phyloP scores from a whole-genome alignment of 805 yeast species.

The Candida multigemmis region DNA sequence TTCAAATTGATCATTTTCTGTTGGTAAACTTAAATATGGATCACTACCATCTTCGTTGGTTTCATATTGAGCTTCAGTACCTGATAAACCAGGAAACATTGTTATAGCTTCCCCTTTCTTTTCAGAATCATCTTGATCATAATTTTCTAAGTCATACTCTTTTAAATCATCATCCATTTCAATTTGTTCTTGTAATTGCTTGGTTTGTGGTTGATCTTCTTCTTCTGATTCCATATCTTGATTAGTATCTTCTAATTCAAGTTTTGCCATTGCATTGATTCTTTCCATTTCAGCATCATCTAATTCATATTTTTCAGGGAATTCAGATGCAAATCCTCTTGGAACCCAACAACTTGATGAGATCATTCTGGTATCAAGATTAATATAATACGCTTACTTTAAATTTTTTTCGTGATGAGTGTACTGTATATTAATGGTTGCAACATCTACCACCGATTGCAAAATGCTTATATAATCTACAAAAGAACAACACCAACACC shows the following conservation, averaged over 20 bases:
- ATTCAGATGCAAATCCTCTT: conserved; percentile 88
- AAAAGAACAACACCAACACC: conserved; percentile 89
- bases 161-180: conserved; percentile 78
- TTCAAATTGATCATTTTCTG: conserved; percentile 56
- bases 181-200: conserved; percentile 37
- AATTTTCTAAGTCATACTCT: conserved; percentile 79
- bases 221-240: conserved; percentile 45
- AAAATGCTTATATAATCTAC: conserved; percentile 12
- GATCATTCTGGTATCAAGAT: conserved; percentile 42
- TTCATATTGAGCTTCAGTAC: conserved; percentile 49
- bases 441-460: background rate
- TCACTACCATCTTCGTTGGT: conserved; percentile 41
- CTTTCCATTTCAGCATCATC: conserved; percentile 91
- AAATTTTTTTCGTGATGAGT: too few relatives aligned
- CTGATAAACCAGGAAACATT: conserved; percentile 66
- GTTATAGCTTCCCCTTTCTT: conserved; percentile 55
- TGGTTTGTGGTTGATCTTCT: conserved; percentile 12
- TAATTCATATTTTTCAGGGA: conserved; percentile 80
- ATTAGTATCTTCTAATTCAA: conserved; percentile 71
- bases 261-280: conserved; percentile 74
- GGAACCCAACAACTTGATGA: conserved; percentile 96
- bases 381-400: too few relatives aligned
- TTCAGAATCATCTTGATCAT: conserved; percentile 53
- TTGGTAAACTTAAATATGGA: conserved; percentile 55
- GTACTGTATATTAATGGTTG: too few relatives aligned